A percentile compares a stretch with the other conserved stretches of the same genome.
Conservation (phyloP, 2,329 filamentous ascomycete species). For the Colletotrichum orchidophilum region DNA sequence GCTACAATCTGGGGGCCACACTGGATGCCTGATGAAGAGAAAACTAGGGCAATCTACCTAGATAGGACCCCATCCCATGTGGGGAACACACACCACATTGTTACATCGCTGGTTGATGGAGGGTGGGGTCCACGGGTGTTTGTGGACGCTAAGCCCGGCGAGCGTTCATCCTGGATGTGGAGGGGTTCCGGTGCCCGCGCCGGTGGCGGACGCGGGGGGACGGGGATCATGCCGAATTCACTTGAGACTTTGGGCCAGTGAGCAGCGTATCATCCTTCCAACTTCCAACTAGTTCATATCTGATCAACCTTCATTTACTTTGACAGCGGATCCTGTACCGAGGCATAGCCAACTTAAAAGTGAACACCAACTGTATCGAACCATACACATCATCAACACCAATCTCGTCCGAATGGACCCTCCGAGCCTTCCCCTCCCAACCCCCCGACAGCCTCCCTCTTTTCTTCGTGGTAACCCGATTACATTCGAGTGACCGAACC, state of each 20-base stretch:
- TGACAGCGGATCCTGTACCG: not conserved
- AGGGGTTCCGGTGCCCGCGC: conserved; percentile 2
- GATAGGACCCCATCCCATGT: not conserved
- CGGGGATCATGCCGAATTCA: not conserved
- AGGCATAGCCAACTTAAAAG: no score
- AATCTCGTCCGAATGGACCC: not conserved
- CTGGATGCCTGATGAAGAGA: not conserved
- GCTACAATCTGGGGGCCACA: not conserved
- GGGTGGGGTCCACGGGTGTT: conserved; percentile 10
- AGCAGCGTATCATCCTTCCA: not conserved
- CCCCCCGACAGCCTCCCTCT: accelerated
- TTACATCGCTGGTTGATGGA: not conserved
- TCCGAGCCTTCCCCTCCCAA: no score
- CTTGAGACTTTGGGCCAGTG: not conserved
- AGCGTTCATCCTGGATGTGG: not conserved
- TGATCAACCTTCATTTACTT: not conserved
- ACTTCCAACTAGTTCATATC: not conserved
- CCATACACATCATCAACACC: not conserved
- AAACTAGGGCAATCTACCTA: not conserved
- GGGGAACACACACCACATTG: conserved; percentile 1
- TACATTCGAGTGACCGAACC: not conserved
- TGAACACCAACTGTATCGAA: not conserved
- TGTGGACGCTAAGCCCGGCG: conserved; percentile 13
- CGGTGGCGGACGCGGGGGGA: not conserved
- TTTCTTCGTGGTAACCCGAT: not conserved